Evolutionary conservation across 2,329 filamentous ascomycete species (phyloP), one percentile per base, ranked within the genome.

Genomic region (Diaporthe sp.): DNA sequence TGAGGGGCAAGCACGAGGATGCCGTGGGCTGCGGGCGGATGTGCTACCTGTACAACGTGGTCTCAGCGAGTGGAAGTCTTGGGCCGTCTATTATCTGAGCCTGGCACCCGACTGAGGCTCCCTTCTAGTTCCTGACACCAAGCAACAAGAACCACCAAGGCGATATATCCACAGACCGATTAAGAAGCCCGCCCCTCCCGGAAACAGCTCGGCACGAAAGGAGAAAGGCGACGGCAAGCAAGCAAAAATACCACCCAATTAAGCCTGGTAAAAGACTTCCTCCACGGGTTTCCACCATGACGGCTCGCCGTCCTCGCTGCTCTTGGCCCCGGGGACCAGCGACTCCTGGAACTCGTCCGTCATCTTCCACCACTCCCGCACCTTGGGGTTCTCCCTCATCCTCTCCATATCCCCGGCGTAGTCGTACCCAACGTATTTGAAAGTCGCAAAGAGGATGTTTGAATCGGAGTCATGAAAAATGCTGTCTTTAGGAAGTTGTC

Each of bases 281-380:
- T 94, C 91, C 28, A 93, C 82, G 2, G 88, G 88, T 80, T 89
- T 92, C 93, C 93, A 94, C 93, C 93, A 94, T 15, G 87, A 82
- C n/a, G 89, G 89, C 78, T 87, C 87, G 2, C 90, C 92, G 8
- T 88, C 87, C 78, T 90, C 88, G 77, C 90, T 92, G 76, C 87
- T 88, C 79, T 85, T 87, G 2, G 91, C 91, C 0, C 91, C 92
- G 0, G 88, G 86, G 2, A 93, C 89, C 42, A 93, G 81, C 60
- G 87, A 89, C 83, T 91, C 92, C 84, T 96, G 94, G 87, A 92
- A 94, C 19, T 87, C 87, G 82, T 96, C 94, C 68, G 94, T 96
- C 91, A 96, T 93, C 75, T 86, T 86, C 94, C 94, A 96, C 94
- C 94, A 96, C 82, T 94, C 92, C 73, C 91, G 89, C 46, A 96